Percentiles rank a stretch among this genome's conserved stretches.
Evolutionary conservation across 805 yeast species (phyloP).

Genomic region (Nakazawaea sp.): DNA sequence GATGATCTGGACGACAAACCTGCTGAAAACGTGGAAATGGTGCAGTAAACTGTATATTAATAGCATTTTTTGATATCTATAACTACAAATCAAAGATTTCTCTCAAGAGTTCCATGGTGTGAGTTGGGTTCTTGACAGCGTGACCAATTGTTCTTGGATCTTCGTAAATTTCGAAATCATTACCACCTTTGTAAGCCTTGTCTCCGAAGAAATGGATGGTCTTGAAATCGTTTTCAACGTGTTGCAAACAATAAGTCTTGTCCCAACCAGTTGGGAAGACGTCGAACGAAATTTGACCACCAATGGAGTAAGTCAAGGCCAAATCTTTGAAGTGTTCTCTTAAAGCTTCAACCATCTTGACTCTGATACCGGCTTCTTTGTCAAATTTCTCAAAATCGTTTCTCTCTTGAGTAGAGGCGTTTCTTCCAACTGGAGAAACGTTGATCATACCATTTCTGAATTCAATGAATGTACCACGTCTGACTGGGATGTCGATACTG

Average conservation of each 20-base stretch:
- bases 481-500: conserved; percentile 83
- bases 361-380: conserved; percentile 73
- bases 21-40: too few species aligned
- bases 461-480: conserved; percentile 98
- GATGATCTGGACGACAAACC: too few species aligned
- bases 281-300: conserved; percentile 98
- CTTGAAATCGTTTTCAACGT: conserved; percentile 79
- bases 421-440: conserved; percentile 97
- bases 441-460: conserved; percentile 99
- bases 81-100: conserved; percentile 61
- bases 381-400: conserved; percentile 86
- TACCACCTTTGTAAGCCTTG: conserved; percentile 95
- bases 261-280: conserved; percentile 99
- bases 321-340: conserved; percentile 76
- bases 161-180: conserved; percentile 92
- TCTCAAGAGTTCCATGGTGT: conserved; percentile 78
- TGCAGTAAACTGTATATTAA: too few species aligned
- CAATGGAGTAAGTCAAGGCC: conserved; percentile 92
- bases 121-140: conserved; percentile 83
- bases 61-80: too few species aligned
- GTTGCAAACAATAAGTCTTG: conserved; percentile 95
- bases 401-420: conserved; percentile 92
- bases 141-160: conserved; percentile 96
- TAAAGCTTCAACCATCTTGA: conserved; percentile 76
- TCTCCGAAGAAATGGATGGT: conserved; percentile 98